Evolutionary conservation across 495 filamentous ascomycete genomes (phyloP), one percentile per base, ranked within the genome.

Genomic region (Aspergillus taichungensis): DNA sequence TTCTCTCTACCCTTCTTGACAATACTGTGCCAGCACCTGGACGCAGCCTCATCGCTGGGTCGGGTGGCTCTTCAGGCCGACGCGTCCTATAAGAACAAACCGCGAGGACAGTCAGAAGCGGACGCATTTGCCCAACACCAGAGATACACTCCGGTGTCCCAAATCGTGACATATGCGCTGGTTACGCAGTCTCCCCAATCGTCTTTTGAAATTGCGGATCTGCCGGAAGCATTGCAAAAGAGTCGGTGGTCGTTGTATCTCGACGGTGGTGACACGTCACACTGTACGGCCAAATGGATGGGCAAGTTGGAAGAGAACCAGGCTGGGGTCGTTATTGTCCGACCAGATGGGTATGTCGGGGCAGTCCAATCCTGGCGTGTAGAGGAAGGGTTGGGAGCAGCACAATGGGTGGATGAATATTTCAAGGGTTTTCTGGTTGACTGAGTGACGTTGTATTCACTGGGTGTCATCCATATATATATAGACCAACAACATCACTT

Each of bases 191-290:
- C 79, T 60, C 50, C 69, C 27, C 76, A 74, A 49, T 60, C 58
- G 5, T 68, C 72, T 3, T 68, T 85, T 34, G 83, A 85, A 55
- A 65, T 85, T 28, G 60, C 68, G 6, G 77, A 84, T 49, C 62
- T 87, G 1, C 80, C 81, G 8, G 42, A 58, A 0, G 46, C 76
- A 9, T 55, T 85, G 36, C 71, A 76, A 46, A 61, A 73, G 27
- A 80, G 78, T 55, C 67, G 74, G n/a, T 86, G 82, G 81, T 80
- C 77, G 0, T 71, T 85, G 24, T 85, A 87, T 55, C 64, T 82
- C 0, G 83, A 86, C 47, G 63, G 82, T 56, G 54, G 66, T 31
- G 77, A 76, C 44, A 69, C 65, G 5, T 64, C 69, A 6, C 61
- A 71, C 34, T 80, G 77, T 49, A 77, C 74, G 12, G 64, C 68